Evolutionary conservation across 208 protist species (phyloP).

Genomic region (Acanthamoeba rhysodes): DNA sequence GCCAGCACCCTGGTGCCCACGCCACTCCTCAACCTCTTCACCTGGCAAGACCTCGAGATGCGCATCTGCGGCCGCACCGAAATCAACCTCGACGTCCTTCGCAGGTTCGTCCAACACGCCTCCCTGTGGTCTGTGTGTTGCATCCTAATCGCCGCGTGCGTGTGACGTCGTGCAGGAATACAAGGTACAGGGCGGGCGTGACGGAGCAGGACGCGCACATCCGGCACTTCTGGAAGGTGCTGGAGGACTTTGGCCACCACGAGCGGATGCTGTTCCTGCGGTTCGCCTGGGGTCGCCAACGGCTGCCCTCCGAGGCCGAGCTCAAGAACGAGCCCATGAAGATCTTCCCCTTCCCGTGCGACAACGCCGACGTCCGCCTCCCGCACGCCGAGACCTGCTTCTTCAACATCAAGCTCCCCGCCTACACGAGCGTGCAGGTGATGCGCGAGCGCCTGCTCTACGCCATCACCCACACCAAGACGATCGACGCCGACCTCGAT

Average conservation of each 20-base stretch:
- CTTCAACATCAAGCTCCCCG: constrained; percentile 84
- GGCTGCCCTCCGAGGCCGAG: constrained; percentile 58
- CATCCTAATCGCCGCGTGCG: neutral
- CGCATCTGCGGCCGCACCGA: constrained; percentile 65
- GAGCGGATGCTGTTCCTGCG: constrained; percentile 75
- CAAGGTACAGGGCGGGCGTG: neutral
- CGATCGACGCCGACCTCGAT: constrained; percentile 68
- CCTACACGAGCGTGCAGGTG: constrained; percentile 79
- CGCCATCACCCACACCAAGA: constrained; percentile 79
- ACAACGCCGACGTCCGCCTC: constrained; percentile 52
- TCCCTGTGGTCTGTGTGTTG: neutral
- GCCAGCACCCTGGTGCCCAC: constrained; percentile 52
- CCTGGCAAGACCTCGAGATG: constrained; percentile 68
- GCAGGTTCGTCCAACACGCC: neutral
- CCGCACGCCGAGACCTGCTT: constrained; percentile 87
- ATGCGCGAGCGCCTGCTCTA: constrained; percentile 78
- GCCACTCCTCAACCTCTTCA: constrained; percentile 48
- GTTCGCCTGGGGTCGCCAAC: constrained; percentile 75
- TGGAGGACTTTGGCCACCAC: constrained; percentile 18
- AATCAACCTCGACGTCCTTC: constrained; percentile 56
- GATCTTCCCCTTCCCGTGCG: neutral
- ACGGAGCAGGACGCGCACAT: constrained; percentile 4
- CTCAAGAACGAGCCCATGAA: constrained; percentile 61
- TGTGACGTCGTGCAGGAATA: constrained; percentile 3
- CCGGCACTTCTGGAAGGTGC: constrained; percentile 66